phyloP scores from a whole-genome alignment of 768 basidiomycete species.

The Lactifluus pinguis region DNA sequence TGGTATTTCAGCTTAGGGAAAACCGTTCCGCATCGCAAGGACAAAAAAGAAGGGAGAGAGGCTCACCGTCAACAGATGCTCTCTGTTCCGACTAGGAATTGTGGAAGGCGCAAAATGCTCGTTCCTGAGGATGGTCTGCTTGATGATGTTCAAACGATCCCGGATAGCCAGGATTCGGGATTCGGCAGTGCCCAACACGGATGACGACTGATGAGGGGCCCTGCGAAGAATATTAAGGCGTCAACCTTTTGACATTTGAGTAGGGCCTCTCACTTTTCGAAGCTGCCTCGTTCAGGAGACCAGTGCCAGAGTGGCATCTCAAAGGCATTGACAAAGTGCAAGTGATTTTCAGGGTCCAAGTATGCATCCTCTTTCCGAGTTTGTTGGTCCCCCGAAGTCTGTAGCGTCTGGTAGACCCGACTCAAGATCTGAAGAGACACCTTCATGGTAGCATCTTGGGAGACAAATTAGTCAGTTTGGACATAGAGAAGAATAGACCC shows the following conservation, averaged over 20 bases:
- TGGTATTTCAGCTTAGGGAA: neutral
- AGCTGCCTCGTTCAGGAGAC: slow-evolving; percentile 77
- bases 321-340: slow-evolving; percentile 81
- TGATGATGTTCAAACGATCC: slow-evolving; percentile 83
- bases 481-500: neutral
- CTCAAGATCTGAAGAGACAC: slow-evolving; percentile 58
- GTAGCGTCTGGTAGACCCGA: slow-evolving; percentile 67
- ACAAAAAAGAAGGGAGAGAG: neutral
- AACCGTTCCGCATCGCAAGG: neutral
- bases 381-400: slow-evolving; percentile 49
- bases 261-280: slow-evolving; percentile 58
- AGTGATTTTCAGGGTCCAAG: slow-evolving; percentile 72
- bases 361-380: slow-evolving; percentile 44
- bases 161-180: slow-evolving; percentile 72
- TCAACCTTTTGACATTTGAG: neutral
- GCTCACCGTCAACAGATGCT: slow-evolving; percentile 78
- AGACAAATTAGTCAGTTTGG: neutral
- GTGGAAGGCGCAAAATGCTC: slow-evolving; percentile 98
- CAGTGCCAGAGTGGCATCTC: slow-evolving; percentile 96
- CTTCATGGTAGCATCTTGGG: slow-evolving; percentile 71
- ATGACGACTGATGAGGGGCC: slow-evolving; percentile 38
- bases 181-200: slow-evolving; percentile 76
- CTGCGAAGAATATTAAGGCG: slow-evolving; percentile 28
- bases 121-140: slow-evolving; percentile 87
- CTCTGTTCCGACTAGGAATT: slow-evolving; percentile 78